Evolutionary conservation across 2,329 filamentous ascomycete genomes (phyloP), one percentile per base, ranked within the genome.

Genomic region (Neospermospora avenae): DNA sequence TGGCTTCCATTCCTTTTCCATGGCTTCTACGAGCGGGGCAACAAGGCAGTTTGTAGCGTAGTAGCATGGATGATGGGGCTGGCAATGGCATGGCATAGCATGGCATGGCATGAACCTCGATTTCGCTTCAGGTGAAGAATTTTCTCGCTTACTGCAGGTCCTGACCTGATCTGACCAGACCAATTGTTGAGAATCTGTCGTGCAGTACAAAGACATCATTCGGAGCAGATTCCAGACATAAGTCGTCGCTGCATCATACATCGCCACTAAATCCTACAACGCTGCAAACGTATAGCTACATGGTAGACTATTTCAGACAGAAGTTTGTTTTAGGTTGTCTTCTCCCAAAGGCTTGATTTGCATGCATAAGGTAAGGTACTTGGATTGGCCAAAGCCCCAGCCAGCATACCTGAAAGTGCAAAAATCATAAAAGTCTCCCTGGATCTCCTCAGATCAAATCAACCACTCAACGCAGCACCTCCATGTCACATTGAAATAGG

Each of bases 111-210:
- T 25, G 25, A 31, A 28, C 55, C 55, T 53, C 57, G 57, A 57
- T 58, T 59, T 60, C 60, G 54, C 39, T 35, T 39, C 42, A 28
- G 37, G 22, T 60, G 61, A 61, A 65, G 57, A 67, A 31, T 57
- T 46, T 57, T 46, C 53, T n/a, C 39, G 14, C 14, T 16, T 41
- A 31, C 14, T 41, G 37, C n/a, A n/a, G n/a, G n/a, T n/a, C n/a
- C n/a, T n/a, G n/a, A n/a, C n/a, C n/a, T n/a, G n/a, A n/a, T n/a
- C n/a, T n/a, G n/a, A n/a, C n/a, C n/a, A n/a, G 39, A 42, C 39
- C n/a, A 42, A 42, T 8, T 24, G 28, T 31, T 1, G 28, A 31
- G 28, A 31, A 31, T 31, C 28, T 31, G 28, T 31, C 28, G 28
- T 31, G 16, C 13, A 35, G 35, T 25, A 42, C 51, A 39, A 54